A percentile compares a stretch with the other conserved stretches of the same genome.
These are phyloP conservation scores for Phialophora expanda DNA, from an alignment of 2,329 filamentous ascomycete genomes.

Conservation along the genomic window DNA sequence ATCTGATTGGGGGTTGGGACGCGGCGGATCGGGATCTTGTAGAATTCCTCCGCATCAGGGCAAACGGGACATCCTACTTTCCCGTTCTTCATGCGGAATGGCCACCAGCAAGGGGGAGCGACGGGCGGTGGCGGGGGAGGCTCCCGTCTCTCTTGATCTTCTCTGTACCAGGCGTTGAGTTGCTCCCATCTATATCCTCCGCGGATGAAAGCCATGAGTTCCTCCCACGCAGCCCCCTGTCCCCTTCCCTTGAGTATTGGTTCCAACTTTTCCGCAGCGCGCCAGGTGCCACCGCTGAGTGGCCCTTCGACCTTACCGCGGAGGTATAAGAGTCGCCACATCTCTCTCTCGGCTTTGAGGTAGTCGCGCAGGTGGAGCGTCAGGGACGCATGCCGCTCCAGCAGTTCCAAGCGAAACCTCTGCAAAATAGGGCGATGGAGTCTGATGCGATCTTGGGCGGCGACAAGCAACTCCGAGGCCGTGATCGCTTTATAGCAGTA, in stretches of 20 bases:
- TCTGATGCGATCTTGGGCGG: slow-evolving; percentile 4
- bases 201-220: background rate
- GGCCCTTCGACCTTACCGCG: background rate
- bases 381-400: slow-evolving; percentile 3
- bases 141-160: background rate
- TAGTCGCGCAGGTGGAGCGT: slow-evolving; percentile 6
- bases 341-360: slow-evolving; percentile 10
- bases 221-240: background rate
- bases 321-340: slow-evolving; percentile 4
- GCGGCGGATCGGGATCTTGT: background rate
- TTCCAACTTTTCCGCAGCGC: background rate
- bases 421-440: slow-evolving; percentile 9
- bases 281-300: slow-evolving; percentile 1
- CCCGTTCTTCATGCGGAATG: background rate
- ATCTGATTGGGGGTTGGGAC: background rate
- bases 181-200: background rate
- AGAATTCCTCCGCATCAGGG: background rate
- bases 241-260: slow-evolving; percentile 3
- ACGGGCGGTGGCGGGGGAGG: background rate
- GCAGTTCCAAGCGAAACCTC: slow-evolving; percentile 8
- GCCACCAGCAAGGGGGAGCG: background rate
- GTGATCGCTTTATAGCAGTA: slow-evolving; percentile 7
- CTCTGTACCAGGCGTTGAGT: background rate
- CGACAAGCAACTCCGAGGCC: slow-evolving; percentile 10
- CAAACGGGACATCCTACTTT: background rate